Conservation (phyloP, 371 early-diverging fungal genomes). For the Rhizopus delemar region DNA sequence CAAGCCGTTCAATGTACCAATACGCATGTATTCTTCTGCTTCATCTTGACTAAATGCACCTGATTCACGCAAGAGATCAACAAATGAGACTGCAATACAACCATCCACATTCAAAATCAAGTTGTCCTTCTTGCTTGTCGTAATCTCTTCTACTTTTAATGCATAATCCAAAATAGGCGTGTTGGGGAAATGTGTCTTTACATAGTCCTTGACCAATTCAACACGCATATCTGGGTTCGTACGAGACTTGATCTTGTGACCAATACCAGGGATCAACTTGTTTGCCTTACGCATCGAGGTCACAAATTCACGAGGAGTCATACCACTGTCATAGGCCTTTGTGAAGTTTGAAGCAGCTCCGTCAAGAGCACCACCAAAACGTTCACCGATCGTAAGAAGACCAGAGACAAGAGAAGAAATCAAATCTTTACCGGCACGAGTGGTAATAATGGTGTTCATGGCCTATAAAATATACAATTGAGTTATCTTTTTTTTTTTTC, state of each 20-base stretch:
- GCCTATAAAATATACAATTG: constrained; percentile 56
- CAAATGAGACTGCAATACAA: constrained; percentile 93
- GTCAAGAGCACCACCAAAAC: constrained; percentile 97
- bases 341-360: constrained; percentile 93
- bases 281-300: constrained; percentile 88
- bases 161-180: constrained; percentile 93
- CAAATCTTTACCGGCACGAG: constrained; percentile 97
- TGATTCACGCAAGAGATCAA: constrained; percentile 89
- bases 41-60: constrained; percentile 94
- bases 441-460: constrained; percentile 98
- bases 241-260: constrained; percentile 98
- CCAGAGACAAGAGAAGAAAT: constrained; percentile 93
- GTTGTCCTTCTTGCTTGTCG: constrained; percentile 97
- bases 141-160: constrained; percentile 91
- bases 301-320: constrained; percentile 91
- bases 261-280: constrained; percentile 94
- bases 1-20: constrained; percentile 95
- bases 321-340: constrained; percentile 84
- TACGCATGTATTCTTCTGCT: constrained; percentile 94
- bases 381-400: constrained; percentile 93
- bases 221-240: constrained; percentile 98
- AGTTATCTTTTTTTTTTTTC: neutral
- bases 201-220: constrained; percentile 90
- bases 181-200: constrained; percentile 85
- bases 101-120: constrained; percentile 97